Base-by-base conservation (phyloP, 306 rosid species). In the Quercus suber region DNA sequence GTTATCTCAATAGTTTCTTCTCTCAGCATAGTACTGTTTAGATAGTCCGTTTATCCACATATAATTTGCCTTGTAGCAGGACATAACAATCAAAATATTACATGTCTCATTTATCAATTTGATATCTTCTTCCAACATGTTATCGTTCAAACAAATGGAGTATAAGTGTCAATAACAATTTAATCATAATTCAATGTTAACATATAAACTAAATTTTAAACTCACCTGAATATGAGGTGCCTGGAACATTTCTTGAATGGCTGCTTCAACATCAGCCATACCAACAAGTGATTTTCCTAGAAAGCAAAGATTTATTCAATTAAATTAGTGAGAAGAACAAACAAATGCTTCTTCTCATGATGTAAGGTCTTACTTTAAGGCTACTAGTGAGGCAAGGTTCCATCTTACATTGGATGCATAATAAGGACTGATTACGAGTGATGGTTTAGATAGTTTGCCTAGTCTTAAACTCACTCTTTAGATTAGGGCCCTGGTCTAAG, bases 141-240 rank as follows among this genome's bases (percentile, higher is more conserved):
- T 41, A 60, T 13, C 71, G 61, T 45, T 69, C 45, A 37, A 45
- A 56, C 21, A 58, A 75, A 33, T 43, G 63, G 31, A 53, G 56
- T 69, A 81, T 65, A 74, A 71, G 73, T 45, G 69, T 78, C 56
- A 63, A 63, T 30, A 71, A 58, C 20, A 79, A 77, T 72, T 15
- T 58, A 73, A 77, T 67, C 57, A 60, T 9, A 13, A 14, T 72
- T 43, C 45, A 12, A 60, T 49, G 51, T 37, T 12, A 27, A 20
- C 56, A 45, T 35, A 37, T 23, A 31, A 37, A 72, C 49, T 9
- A 77, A 74, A 64, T 72, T 33, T 51, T 72, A 56, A 73, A 84
- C 94, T 82, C 81, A 89, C 99, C 85, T 94, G 99, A 82, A 94
- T 91, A 91, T 94, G 99, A 78, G 99, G 99, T 73, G 99, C 97